These are phyloP conservation scores for Sugiyamaella neomexicana DNA, from an alignment of 1,139 yeast species.

Conservation along the genomic window DNA sequence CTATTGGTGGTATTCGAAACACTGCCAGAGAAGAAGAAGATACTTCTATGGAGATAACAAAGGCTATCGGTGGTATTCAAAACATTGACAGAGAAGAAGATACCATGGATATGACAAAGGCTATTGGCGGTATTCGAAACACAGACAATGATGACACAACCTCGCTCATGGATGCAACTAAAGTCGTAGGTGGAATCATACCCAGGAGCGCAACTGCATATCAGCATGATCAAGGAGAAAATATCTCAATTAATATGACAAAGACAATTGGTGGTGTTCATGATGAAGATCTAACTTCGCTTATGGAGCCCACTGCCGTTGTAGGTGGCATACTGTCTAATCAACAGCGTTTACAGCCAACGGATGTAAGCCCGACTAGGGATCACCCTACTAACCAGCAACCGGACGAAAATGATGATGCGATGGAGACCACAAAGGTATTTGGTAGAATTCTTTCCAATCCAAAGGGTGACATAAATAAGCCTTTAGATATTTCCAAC, in stretches of 20 bases:
- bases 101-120: slow-evolving; percentile 15
- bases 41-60: slow-evolving; percentile 15
- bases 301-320: neutral
- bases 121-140: slow-evolving; percentile 5
- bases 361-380: too few relatives aligned
- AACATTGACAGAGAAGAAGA: slow-evolving; percentile 5
- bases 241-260: too few relatives aligned
- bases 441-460: slow-evolving; percentile 2
- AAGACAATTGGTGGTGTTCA: too few relatives aligned
- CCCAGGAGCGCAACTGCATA: neutral
- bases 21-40: too few relatives aligned
- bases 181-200: slow-evolving; percentile 4
- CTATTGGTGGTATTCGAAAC: slow-evolving; percentile 5
- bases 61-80: slow-evolving; percentile 8
- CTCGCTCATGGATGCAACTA: slow-evolving; percentile 12
- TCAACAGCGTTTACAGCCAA: too few relatives aligned
- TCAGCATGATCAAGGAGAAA: neutral
- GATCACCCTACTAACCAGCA: neutral
- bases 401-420: slow-evolving; percentile 1
- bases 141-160: neutral
- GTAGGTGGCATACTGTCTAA: too few relatives aligned
- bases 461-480: too few relatives aligned
- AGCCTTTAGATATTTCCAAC: too few relatives aligned
- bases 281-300: too few relatives aligned
- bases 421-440: slow-evolving; percentile 9